phyloP scores from a whole-genome alignment of 768 basidiomycete genomes.

The Collybiopsis luxurians region DNA sequence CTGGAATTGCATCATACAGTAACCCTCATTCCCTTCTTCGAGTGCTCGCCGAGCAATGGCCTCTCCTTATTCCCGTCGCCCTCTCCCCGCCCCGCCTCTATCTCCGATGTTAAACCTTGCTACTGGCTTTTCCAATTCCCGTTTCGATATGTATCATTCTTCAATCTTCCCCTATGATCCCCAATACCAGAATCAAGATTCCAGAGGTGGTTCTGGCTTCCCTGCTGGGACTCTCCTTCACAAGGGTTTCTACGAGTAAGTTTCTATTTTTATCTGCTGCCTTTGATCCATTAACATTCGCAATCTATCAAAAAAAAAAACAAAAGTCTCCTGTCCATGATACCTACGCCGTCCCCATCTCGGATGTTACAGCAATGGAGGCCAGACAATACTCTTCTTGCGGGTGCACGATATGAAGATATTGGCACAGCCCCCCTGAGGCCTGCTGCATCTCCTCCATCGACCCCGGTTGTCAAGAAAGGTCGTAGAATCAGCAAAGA shows the following conservation, averaged over 20 bases:
- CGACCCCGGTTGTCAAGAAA: constrained; percentile 40
- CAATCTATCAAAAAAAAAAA: background rate
- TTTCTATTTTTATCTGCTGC: no score
- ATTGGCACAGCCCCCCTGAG: constrained; percentile 27
- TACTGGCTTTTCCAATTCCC: constrained; percentile 11
- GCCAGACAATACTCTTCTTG: constrained; percentile 40
- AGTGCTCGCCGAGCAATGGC: no score
- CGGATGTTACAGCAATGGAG: constrained; percentile 57
- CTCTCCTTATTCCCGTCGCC: constrained; percentile 20
- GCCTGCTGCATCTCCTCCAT: constrained; percentile 28
- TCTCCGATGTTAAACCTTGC: constrained; percentile 11
- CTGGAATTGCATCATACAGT: no score
- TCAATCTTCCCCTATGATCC: constrained; percentile 40
- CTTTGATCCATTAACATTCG: background rate
- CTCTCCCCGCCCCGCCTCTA: constrained; percentile 29
- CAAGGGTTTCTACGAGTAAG: constrained; percentile 80
- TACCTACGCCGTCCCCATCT: constrained; percentile 69
- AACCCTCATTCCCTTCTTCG: no score
- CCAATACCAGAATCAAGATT: constrained; percentile 40
- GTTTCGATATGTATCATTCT: constrained; percentile 18
- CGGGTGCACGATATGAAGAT: constrained; percentile 72
- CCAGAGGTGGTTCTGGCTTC: constrained; percentile 42
- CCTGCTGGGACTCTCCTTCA: constrained; percentile 74
- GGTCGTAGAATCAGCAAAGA: constrained; percentile 77
- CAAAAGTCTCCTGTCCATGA: constrained; percentile 59